Evolutionary conservation across 805 yeast species (phyloP).

Genomic region (Myxozyma sirexii): DNA sequence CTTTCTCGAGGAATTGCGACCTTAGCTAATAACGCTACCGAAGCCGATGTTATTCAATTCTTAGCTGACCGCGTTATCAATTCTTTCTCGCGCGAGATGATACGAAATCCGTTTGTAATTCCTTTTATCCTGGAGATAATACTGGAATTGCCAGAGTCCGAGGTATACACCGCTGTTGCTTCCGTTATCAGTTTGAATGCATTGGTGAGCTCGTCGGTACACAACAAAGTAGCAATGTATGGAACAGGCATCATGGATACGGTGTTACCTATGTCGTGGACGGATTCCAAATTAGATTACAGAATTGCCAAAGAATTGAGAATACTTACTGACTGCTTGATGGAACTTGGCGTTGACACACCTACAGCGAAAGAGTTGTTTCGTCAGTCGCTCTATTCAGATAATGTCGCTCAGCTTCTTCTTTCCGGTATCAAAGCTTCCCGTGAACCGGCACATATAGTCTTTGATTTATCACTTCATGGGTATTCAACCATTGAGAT

Average conservation of each 20-base stretch:
- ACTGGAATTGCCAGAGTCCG: background rate
- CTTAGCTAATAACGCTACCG: background rate
- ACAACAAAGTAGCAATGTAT: slow-evolving; percentile 23
- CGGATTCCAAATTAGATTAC: background rate
- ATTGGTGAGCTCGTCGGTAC: slow-evolving; percentile 16
- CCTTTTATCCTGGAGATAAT: slow-evolving; percentile 17
- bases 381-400: slow-evolving; percentile 18
- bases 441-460: slow-evolving; percentile 30
- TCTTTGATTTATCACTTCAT: slow-evolving; percentile 28
- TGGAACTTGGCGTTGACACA: slow-evolving; percentile 29
- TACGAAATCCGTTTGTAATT: slow-evolving; percentile 18
- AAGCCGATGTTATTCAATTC: slow-evolving; percentile 1
- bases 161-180: slow-evolving; percentile 23
- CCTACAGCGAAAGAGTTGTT: slow-evolving; percentile 25
- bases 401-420: slow-evolving; percentile 14
- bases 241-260: slow-evolving; percentile 17
- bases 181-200: slow-evolving; percentile 12
- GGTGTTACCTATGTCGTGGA: slow-evolving; percentile 24
- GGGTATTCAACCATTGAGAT: slow-evolving; percentile 31
- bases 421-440: slow-evolving; percentile 21
- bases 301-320: background rate
- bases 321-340: slow-evolving; percentile 10
- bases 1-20: slow-evolving; percentile 22
- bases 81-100: slow-evolving; percentile 23
- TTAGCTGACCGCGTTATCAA: slow-evolving; percentile 15